Percentiles rank a stretch among this genome's conserved stretches.
Conservation (phyloP, 352 stramenopile species). For the Phytopythium cucurbitacearum region DNA sequence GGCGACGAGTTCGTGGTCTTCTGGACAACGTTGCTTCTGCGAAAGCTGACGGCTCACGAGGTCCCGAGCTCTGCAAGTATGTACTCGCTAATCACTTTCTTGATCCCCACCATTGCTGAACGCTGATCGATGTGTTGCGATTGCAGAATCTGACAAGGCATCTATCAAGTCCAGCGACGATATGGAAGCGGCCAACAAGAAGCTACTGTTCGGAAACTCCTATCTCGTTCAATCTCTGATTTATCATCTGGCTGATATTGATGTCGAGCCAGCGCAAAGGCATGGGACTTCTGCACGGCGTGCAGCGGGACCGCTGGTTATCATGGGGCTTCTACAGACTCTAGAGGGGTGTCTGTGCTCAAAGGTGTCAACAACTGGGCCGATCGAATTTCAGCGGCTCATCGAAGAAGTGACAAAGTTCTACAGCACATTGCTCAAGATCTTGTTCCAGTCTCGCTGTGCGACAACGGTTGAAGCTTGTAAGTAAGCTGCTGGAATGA, state of each 20-base stretch:
- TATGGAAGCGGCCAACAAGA: constrained; percentile 73
- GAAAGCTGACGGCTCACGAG: constrained; percentile 53
- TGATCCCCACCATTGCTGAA: background rate
- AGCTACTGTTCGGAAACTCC: constrained; percentile 63
- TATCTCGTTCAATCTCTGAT: constrained; percentile 68
- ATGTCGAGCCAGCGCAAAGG: constrained; percentile 26
- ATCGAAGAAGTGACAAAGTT: constrained; percentile 68
- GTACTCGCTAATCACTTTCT: constrained; percentile 6
- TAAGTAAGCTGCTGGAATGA: constrained; percentile 19
- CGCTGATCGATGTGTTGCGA: background rate
- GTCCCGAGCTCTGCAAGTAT: constrained; percentile 36
- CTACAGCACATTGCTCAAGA: constrained; percentile 79
- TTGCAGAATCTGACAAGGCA: constrained; percentile 33
- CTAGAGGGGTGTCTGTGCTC: constrained; percentile 91
- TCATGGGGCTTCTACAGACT: constrained; percentile 90
- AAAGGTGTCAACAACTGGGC: constrained; percentile 77
- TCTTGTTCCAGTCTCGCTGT: constrained; percentile 87
- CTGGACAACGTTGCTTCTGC: constrained; percentile 74
- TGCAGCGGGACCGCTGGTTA: constrained; percentile 62
- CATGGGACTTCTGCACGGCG: constrained; percentile 5
- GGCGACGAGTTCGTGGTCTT: constrained; percentile 87
- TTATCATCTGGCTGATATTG: constrained; percentile 49
- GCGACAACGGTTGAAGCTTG: constrained; percentile 82
- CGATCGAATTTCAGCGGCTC: constrained; percentile 59
- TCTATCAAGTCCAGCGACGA: constrained; percentile 66